Evolutionary conservation across 164 flowering plant species (phyloP).

Genomic region (Piper longum): DNA sequence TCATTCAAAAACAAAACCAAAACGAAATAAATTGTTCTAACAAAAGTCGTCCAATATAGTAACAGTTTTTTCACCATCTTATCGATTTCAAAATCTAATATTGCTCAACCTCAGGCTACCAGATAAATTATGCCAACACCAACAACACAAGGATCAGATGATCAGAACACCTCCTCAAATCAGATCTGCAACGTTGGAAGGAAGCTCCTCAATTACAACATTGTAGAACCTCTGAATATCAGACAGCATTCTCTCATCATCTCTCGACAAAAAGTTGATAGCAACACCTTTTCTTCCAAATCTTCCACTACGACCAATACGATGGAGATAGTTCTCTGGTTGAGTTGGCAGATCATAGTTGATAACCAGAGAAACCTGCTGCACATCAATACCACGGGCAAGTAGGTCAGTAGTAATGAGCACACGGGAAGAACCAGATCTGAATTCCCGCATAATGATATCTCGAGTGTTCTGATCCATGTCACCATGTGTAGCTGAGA

Average conservation of each 20-base stretch:
- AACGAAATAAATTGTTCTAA: no score
- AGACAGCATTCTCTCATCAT: conserved; percentile 64
- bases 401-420: conserved; percentile 64
- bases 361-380: conserved; percentile 77
- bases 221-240: conserved; percentile 74
- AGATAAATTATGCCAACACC: neutral
- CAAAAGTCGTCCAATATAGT: no score
- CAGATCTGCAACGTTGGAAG: conserved; percentile 57
- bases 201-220: conserved; percentile 66
- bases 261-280: conserved; percentile 60
- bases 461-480: conserved; percentile 87
- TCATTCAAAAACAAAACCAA: no score
- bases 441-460: conserved; percentile 77
- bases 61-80: no score
- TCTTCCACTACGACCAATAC: conserved; percentile 78
- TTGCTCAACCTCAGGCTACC: neutral
- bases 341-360: conserved; percentile 78
- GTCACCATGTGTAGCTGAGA: conserved; percentile 81
- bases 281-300: conserved; percentile 86
- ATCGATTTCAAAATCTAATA: no score
- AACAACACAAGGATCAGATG: neutral
- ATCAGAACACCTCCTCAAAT: conserved; percentile 20
- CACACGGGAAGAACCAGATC: conserved; percentile 82
- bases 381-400: conserved; percentile 93
- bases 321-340: conserved; percentile 80